Percentiles rank a stretch among this genome's conserved stretches.
These are phyloP conservation scores for Sphaerulina populicola DNA, from an alignment of 2,329 filamentous ascomycete genomes.

Conservation along the genomic window DNA sequence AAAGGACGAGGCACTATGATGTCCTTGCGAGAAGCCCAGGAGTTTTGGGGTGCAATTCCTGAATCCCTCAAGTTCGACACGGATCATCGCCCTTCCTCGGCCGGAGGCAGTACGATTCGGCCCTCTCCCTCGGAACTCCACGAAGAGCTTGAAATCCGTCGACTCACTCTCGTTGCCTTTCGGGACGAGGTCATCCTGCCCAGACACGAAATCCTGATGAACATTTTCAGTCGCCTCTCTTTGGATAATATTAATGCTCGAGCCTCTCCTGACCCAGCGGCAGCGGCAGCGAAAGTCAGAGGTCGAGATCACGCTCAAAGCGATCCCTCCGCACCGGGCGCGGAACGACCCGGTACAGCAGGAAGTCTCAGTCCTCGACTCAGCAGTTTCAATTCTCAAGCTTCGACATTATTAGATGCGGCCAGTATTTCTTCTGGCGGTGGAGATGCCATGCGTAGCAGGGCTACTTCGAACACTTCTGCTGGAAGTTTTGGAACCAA, in stretches of 20 bases:
- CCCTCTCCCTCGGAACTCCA: constrained; percentile 36
- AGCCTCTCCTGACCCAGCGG: constrained; percentile 30
- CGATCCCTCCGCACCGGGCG: constrained; percentile 28
- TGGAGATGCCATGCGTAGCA: constrained; percentile 51
- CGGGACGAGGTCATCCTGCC: constrained; percentile 82
- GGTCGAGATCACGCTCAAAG: constrained; percentile 26
- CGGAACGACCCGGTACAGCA: constrained; percentile 52
- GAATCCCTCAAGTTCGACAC: constrained; percentile 30
- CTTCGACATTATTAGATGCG: constrained; percentile 67
- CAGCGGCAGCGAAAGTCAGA: constrained; percentile 13
- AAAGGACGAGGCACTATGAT: constrained; percentile 74
- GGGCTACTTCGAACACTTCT: constrained; percentile 76
- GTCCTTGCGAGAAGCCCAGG: constrained; percentile 66
- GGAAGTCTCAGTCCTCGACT: constrained; percentile 65
- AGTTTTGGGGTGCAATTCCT: constrained; percentile 78
- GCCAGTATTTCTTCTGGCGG: constrained; percentile 43
- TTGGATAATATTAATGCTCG: constrained; percentile 60
- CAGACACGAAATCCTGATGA: constrained; percentile 78
- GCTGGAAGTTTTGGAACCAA: constrained; percentile 41
- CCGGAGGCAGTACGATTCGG: constrained; percentile 33
- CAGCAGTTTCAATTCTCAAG: constrained; percentile 72
- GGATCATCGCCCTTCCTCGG: constrained; percentile 37
- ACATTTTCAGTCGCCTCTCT: constrained; percentile 79
- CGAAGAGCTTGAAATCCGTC: constrained; percentile 71
- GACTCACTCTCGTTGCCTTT: constrained; percentile 78